These are phyloP conservation scores for Penicillium chermesinum DNA, from an alignment of 495 filamentous ascomycete species.

Conservation along the genomic window DNA sequence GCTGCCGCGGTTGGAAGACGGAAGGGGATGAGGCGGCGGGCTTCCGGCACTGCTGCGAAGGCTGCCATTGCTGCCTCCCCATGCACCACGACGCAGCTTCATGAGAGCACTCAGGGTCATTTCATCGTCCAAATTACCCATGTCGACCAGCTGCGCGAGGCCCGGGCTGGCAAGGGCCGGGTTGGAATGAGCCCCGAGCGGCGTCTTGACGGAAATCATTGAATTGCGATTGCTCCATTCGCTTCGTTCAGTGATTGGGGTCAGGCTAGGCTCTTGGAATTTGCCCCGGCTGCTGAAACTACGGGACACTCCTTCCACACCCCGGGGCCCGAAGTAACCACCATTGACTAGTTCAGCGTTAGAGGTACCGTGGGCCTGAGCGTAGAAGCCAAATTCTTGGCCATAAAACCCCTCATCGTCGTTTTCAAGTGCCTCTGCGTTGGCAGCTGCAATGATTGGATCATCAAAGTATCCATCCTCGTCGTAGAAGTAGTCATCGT, in stretches of 20 bases:
- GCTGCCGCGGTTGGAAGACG: conserved; percentile 34
- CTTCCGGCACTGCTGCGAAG: conserved; percentile 61
- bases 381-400: conserved; percentile 97
- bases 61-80: conserved; percentile 75
- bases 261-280: conserved; percentile 82
- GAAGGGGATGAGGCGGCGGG: conserved; percentile 38
- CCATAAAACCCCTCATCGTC: conserved; percentile 93
- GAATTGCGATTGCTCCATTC: conserved; percentile 95
- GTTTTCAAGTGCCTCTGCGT: conserved; percentile 86
- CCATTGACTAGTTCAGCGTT: conserved; percentile 62
- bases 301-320: conserved; percentile 57
- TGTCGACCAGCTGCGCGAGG: conserved; percentile 65
- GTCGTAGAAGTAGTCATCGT: conserved; percentile 51
- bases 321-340: conserved; percentile 82
- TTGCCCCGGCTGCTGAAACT: conserved; percentile 64
- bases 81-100: conserved; percentile 67
- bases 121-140: conserved; percentile 62
- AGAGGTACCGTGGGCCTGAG: conserved; percentile 49
- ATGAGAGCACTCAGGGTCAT: conserved; percentile 68
- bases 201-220: conserved; percentile 63
- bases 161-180: conserved; percentile 51
- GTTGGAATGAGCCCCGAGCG: conserved; percentile 43
- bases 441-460: conserved; percentile 87
- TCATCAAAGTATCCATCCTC: conserved; percentile 73
- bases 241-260: conserved; percentile 92